Evolutionary conservation across 768 basidiomycete species (phyloP).

Genomic region (Pleurotus djamor): DNA sequence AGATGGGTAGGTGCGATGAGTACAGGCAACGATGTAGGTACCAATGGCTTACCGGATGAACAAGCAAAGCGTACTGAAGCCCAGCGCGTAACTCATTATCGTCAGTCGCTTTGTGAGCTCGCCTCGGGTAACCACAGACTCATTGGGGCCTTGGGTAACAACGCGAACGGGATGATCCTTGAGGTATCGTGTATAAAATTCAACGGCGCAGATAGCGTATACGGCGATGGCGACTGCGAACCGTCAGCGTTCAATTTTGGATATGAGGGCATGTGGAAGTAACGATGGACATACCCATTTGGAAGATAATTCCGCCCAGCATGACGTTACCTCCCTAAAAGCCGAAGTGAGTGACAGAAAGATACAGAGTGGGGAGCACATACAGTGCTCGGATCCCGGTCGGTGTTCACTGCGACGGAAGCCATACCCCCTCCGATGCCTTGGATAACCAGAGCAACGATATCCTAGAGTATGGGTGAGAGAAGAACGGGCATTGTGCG

Average conservation of each 20-base stretch:
- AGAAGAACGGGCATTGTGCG: neutral
- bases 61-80: conserved; percentile 39
- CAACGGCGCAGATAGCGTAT: neutral
- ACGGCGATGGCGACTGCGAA: neutral
- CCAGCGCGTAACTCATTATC: conserved; percentile 29
- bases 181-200: neutral
- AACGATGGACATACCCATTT: conserved; percentile 31
- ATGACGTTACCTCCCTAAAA: conserved; percentile 41
- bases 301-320: conserved; percentile 63
- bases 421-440: conserved; percentile 62
- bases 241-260: neutral
- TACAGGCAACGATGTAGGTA: too few relatives aligned
- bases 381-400: conserved; percentile 3
- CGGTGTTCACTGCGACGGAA: conserved; percentile 23
- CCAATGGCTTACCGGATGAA: conserved; percentile 40
- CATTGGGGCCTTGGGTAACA: neutral
- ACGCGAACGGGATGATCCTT: neutral
- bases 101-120: conserved; percentile 19
- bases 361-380: neutral
- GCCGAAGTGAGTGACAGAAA: conserved; percentile 6
- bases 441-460: conserved; percentile 62
- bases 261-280: neutral
- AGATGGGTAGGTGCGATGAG: neutral
- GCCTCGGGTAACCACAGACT: neutral
- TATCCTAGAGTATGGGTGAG: conserved; percentile 31